phyloP scores from a whole-genome alignment of 306 rosid species.

The Elaeagnus macrophylla region DNA sequence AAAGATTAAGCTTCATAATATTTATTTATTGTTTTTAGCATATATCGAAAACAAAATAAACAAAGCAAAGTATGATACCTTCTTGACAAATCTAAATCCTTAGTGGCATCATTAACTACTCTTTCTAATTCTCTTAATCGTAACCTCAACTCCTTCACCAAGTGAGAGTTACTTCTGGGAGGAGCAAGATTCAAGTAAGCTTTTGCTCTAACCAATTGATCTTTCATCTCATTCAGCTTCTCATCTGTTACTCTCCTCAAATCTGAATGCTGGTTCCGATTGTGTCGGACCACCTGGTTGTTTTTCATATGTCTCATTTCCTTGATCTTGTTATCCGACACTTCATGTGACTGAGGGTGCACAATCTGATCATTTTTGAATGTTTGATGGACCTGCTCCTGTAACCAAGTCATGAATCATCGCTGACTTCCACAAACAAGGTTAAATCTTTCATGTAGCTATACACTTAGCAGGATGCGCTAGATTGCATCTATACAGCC shows the following conservation, averaged over 20 bases:
- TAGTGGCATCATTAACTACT: constrained; percentile 48
- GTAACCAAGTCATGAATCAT: constrained; percentile 22
- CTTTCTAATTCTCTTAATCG: constrained; percentile 71
- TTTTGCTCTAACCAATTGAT: constrained; percentile 80
- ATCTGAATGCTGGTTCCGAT: constrained; percentile 23
- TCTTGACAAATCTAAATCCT: constrained; percentile 62
- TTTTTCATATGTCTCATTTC: constrained; percentile 20
- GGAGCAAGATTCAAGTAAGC: constrained; percentile 64
- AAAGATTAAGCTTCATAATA: constrained; percentile 3
- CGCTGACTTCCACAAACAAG: constrained; percentile 2
- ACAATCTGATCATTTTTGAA: constrained; percentile 24
- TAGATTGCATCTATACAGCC: too few relatives aligned
- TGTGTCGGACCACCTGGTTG: constrained; percentile 20
- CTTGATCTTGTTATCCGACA: constrained; percentile 24
- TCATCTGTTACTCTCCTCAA: constrained; percentile 29
- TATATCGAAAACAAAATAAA: constrained; percentile 7
- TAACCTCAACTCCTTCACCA: constrained; percentile 71
- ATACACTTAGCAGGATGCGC: background rate
- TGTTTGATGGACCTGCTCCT: constrained; percentile 32
- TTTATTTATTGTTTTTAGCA: background rate
- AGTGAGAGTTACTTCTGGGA: constrained; percentile 56
- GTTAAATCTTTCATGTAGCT: background rate
- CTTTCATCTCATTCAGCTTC: constrained; percentile 64
- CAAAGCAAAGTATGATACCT: constrained; percentile 37
- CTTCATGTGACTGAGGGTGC: constrained; percentile 21